A percentile compares a stretch with the other conserved stretches of the same genome.
Conservation (phyloP, 1,284 basidiomycete species). For the Leccinum fallax region DNA sequence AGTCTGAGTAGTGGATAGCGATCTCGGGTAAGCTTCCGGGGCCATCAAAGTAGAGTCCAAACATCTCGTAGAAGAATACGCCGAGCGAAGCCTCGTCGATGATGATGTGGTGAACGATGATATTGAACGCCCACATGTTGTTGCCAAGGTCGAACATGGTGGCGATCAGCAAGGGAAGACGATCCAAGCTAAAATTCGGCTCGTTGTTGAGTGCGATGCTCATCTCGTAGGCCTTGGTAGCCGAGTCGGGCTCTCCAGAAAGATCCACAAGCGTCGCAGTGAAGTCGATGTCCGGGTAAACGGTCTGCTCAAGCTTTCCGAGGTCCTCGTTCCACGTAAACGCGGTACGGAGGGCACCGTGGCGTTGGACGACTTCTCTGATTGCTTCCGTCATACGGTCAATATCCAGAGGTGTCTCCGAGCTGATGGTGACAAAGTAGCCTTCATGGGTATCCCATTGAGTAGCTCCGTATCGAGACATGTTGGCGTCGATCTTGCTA, state of each 20-base stretch:
- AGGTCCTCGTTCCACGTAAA: slow-evolving; percentile 32
- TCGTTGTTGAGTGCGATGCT: slow-evolving; percentile 28
- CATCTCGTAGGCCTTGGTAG: slow-evolving; percentile 32
- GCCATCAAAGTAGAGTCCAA: slow-evolving; percentile 29
- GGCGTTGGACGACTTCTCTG: slow-evolving; percentile 25
- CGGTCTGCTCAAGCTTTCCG: slow-evolving; percentile 29
- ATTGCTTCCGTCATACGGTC: slow-evolving; percentile 29
- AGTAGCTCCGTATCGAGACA: slow-evolving; percentile 32
- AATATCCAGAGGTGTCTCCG: slow-evolving; percentile 26
- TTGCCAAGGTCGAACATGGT: slow-evolving; percentile 29
- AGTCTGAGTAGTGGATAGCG: slow-evolving; percentile 31
- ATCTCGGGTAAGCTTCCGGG: slow-evolving; percentile 26
- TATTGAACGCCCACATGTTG: slow-evolving; percentile 28
- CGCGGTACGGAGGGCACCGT: slow-evolving; percentile 30
- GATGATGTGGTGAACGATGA: slow-evolving; percentile 31
- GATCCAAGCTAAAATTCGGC: slow-evolving; percentile 28
- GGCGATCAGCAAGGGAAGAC: slow-evolving; percentile 22
- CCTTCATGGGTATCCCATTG: slow-evolving; percentile 35
- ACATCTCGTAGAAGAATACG: slow-evolving; percentile 33
- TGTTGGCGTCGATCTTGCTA: slow-evolving; percentile 25
- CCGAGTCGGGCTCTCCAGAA: slow-evolving; percentile 23
- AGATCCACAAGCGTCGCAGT: slow-evolving; percentile 23
- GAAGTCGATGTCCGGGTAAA: slow-evolving; percentile 27
- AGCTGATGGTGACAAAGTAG: slow-evolving; percentile 24
- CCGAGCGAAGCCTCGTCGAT: slow-evolving; percentile 30